Base-by-base conservation (phyloP, 2,329 filamentous ascomycete species). In the Diplodia scrobiculata region DNA sequence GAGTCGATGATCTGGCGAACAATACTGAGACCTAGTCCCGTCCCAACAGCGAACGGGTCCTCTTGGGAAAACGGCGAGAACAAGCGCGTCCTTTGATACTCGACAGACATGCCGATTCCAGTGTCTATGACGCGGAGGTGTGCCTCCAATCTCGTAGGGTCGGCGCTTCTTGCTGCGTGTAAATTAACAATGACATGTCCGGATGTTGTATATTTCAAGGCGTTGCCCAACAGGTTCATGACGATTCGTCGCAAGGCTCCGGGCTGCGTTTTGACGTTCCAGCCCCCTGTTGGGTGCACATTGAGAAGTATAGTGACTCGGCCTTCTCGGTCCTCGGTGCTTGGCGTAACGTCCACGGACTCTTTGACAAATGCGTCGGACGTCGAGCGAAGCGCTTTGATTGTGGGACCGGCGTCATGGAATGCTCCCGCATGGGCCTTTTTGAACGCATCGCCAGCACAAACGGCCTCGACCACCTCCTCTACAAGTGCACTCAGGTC, bases 181-280 rank as follows among this genome's bases (percentile, higher is more conserved):
- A 66, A 21, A 3, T 50, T 47, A 17, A 59, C 32, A 2, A 19
- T 17, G 34, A 66, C 54, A 17, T 50, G 54, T 6, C 64, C 64
- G 11, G 25, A 25, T 5, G 47, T 27, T 0, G 85, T 88, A 67
- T 87, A 89, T 72, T 88, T 89, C 70, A 88, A 78, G 0, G 86
- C 81, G 70, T 89, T 89, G 11, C 84, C 84, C 50, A 87, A 83
- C 0, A 88, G 70, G 67, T 88, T 88, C 84, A 87, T 87, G 60
- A 88, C 79, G 58, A 88, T 83, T 5, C 85, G 79, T 13, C 79
- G 53, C 45, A 65, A 74, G 1, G 81, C 82, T 0, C 86, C 86
- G 0, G 84, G 81, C 55, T 66, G 64, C 3, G 64, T 66, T 34
- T 53, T 59, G 32, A 66, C 64, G 17, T 66, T 60, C 64, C 64